These are phyloP conservation scores for Incumbomyces lentus DNA, from an alignment of 2,329 filamentous ascomycete species.

Conservation along the genomic window DNA sequence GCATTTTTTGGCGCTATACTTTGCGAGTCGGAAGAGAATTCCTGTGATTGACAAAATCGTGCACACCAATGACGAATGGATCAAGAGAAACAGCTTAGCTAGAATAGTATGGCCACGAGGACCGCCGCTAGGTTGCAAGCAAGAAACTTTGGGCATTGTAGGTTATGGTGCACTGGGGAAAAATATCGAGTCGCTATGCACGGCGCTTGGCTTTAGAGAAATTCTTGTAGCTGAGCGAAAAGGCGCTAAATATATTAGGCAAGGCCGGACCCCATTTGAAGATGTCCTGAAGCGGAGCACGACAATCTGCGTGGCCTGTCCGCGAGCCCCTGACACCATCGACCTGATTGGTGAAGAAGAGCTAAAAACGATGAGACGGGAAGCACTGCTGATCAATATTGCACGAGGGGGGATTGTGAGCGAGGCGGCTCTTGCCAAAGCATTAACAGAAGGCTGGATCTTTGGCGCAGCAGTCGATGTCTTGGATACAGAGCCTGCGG, in stretches of 20 bases:
- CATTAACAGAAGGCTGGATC: slow-evolving; percentile 35
- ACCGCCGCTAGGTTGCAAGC: slow-evolving; percentile 36
- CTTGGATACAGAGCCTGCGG: slow-evolving; percentile 38
- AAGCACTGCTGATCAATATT: slow-evolving; percentile 40
- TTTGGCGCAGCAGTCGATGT: slow-evolving; percentile 44
- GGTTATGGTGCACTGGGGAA: slow-evolving; percentile 42
- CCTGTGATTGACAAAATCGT: slow-evolving; percentile 27
- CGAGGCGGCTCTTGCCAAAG: slow-evolving; percentile 37
- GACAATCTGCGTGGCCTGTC: slow-evolving; percentile 25
- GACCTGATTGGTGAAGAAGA: slow-evolving; percentile 30
- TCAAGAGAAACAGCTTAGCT: slow-evolving; percentile 28
- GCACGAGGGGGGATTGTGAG: slow-evolving; percentile 43
- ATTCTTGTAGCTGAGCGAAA: slow-evolving; percentile 41
- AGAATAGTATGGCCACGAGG: slow-evolving; percentile 18
- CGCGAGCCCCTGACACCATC: slow-evolving; percentile 25
- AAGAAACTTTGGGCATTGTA: slow-evolving; percentile 41
- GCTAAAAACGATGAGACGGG: slow-evolving; percentile 34
- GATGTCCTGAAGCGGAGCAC: slow-evolving; percentile 24
- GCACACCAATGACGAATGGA: slow-evolving; percentile 32
- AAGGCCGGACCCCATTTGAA: slow-evolving; percentile 22
- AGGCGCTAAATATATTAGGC: slow-evolving; percentile 17
- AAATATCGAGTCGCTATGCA: slow-evolving; percentile 35
- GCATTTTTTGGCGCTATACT: slow-evolving; percentile 42
- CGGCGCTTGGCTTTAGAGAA: slow-evolving; percentile 36
- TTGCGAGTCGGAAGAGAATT: slow-evolving; percentile 35